Evolutionary conservation across 768 basidiomycete genomes (phyloP), one percentile per base, ranked within the genome.

Genomic region (Rhodotorula graminis): DNA sequence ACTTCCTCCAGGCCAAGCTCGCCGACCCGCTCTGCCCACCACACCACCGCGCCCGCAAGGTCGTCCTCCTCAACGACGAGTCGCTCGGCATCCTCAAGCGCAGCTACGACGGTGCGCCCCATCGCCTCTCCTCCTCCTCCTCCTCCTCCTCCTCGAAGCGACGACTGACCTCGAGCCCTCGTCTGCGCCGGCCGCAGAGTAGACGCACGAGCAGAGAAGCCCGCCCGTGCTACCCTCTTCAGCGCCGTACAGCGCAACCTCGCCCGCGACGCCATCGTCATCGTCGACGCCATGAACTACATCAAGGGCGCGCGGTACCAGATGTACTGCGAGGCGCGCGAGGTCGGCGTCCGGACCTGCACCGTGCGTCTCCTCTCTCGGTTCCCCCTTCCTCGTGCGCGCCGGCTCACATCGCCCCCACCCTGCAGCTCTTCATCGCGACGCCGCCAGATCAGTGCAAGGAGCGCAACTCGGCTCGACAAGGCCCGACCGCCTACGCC

Each of bases 221-320:
- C 90, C 21, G 92, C 92, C 0, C 85, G 96, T 42, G 91, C 86
- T 10, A 84, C 89, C 19, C 84, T 95, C 31, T 92, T 95, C 80
- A 87, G 93, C 1, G 87, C 91, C 1, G 83, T 93, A 63, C 91
- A 89, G 76, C 85, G 96, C 21, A 84, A 86, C 47, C 84, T 99
- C 74, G 84, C 85, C 33, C 80, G 82, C 49, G 88, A 91, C 77
- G 90, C 87, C 0, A 87, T 97, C 77, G 85, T 96, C 69, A 90
- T 99, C 76, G 85, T 93, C 72, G 96, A 99, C 79, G 87, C 89
- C 23, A 85, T 90, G 76, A 98, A 98, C 79, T 97, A 99, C 82
- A 98, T 98, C 85, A 98, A 99, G 80, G 95, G 95, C 19, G 96
- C 93, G 80, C 88, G 96, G 44, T 99, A 99, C 81, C 96, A 99